A percentile compares a stretch with the other conserved stretches of the same genome.
phyloP scores from a whole-genome alignment of 805 yeast genomes.

The Nakazawaea pomicola region DNA sequence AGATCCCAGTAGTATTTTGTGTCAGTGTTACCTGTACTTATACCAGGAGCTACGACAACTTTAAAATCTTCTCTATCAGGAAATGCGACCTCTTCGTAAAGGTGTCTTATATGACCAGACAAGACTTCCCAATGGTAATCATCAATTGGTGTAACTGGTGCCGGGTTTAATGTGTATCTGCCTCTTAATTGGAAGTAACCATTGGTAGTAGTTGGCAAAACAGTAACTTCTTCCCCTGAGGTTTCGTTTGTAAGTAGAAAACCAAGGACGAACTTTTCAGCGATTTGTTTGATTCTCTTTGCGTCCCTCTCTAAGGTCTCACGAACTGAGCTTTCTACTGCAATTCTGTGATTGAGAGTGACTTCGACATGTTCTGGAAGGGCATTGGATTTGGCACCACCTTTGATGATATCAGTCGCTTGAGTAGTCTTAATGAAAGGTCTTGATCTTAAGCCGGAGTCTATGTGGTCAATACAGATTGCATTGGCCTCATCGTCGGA shows the following conservation, averaged over 20 bases:
- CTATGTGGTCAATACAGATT: conserved; percentile 26
- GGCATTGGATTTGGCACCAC: conserved; percentile 73
- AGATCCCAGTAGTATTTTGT: conserved; percentile 57
- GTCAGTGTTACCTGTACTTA: conserved; percentile 66
- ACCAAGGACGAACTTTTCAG: conserved; percentile 45
- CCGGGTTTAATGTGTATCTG: conserved; percentile 28
- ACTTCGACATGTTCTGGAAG: conserved; percentile 57
- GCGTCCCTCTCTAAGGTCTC: conserved; percentile 35
- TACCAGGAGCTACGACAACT: conserved; percentile 48
- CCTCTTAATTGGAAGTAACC: conserved; percentile 39
- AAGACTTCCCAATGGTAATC: conserved; percentile 35
- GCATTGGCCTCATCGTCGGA: conserved; percentile 29
- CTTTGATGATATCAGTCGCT: conserved; percentile 60
- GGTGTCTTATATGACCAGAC: conserved; percentile 51
- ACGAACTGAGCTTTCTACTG: conserved; percentile 45
- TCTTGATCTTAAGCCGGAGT: conserved; percentile 19
- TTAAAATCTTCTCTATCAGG: conserved; percentile 17
- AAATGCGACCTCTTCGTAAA: conserved; percentile 47
- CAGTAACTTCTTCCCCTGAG: conserved; percentile 22
- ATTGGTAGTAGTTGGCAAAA: conserved; percentile 23
- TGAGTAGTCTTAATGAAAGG: conserved; percentile 56
- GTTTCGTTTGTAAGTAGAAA: conserved; percentile 22
- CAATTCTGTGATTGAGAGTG: conserved; percentile 56
- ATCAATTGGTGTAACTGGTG: conserved; percentile 33
- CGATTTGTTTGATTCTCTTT: conserved; percentile 34